Percentiles rank a stretch among this genome's conserved stretches.
These are phyloP conservation scores for Oryza brachyantha DNA, from an alignment of 176 grass and related monocot genomes.

Conservation along the genomic window DNA sequence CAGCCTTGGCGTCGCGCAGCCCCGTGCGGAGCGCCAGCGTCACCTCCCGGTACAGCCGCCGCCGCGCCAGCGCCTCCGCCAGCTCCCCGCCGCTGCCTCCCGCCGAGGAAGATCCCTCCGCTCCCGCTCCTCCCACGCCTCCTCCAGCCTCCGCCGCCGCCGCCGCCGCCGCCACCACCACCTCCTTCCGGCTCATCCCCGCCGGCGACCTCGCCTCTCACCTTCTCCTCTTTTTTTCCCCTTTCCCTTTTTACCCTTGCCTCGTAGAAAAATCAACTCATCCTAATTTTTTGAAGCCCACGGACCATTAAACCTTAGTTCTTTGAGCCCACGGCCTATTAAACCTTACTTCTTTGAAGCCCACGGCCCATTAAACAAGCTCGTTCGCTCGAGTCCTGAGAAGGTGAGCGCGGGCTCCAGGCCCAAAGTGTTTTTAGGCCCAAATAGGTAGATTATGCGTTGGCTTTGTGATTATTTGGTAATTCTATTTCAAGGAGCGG, in stretches of 20 bases:
- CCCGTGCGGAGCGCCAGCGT: constrained; percentile 82
- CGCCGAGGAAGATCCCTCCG: constrained; percentile 27
- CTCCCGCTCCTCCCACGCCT: neutral
- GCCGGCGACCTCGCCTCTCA: constrained; percentile 31
- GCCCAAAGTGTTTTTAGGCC: neutral
- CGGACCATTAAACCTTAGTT: neutral
- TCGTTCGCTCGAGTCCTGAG: too few relatives aligned
- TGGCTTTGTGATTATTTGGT: too few relatives aligned
- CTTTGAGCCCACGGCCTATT: constrained; percentile 12
- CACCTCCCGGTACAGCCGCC: constrained; percentile 88
- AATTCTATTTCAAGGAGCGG: too few relatives aligned
- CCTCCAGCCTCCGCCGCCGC: constrained; percentile 25
- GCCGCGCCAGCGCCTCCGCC: constrained; percentile 50
- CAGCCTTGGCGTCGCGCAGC: constrained; percentile 77
- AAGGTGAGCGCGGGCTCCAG: too few relatives aligned
- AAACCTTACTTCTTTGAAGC: too few relatives aligned
- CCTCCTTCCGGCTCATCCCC: constrained; percentile 51
- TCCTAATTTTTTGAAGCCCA: too few relatives aligned
- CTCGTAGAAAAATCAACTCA: neutral
- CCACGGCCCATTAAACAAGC: constrained; percentile 16
- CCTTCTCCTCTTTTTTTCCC: neutral
- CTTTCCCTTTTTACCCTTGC: constrained; percentile 16
- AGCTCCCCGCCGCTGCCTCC: constrained; percentile 49
- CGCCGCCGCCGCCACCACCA: too few relatives aligned
- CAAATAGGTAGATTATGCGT: neutral